Evolutionary conservation across 495 filamentous ascomycete species (phyloP), one percentile per base, ranked within the genome.

Genomic region (Lasiosphaeria hispida): DNA sequence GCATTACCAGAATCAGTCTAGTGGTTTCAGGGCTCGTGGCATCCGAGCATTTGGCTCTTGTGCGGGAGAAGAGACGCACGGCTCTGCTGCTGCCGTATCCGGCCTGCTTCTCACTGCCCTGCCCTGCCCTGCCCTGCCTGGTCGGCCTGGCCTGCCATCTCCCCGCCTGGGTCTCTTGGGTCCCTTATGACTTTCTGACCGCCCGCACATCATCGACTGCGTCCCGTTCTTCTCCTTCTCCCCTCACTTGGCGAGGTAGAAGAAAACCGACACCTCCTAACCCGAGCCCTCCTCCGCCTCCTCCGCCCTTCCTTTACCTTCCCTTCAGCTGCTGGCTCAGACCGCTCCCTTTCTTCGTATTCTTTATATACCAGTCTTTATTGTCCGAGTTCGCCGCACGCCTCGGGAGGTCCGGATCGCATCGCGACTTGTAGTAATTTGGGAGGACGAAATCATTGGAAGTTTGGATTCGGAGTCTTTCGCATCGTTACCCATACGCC

Each of bases 241-340:
- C 56, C 59, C 23, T 60, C 53, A 64, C 55, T 64, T 63, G 64
- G 62, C 64, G 68, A 67, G 64, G 66, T 62, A 63, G 63, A 66
- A 63, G 49, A 61, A 58, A 47, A 23, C 53, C 52, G 53, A 57
- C 56, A 52, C 61, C 69, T 63, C 63, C 62, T 72, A 63, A 13
- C n/a, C 56, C 59, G 57, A 65, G 59, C 53, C 59, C 66, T 64
- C 62, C 61, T 73, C 64, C 76, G 64, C 68, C 71, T 55, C 68
- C 64, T 71, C 66, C 68, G 67, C 75, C 71, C 69, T 79, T 70
- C 47, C 63, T 59, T 63, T 69, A 30, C 30, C 51, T 56, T 53
- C 58, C 23, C 66, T 71, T 71, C 64, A 73, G 69, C 80, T 83
- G 80, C 80, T 83, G 80, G 80, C 71, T 83, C 80, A 83, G 80